Percentiles rank a stretch among this genome's conserved stretches.
Conservation (phyloP, 257 asterid species). For the Nicotiana knightiana region DNA sequence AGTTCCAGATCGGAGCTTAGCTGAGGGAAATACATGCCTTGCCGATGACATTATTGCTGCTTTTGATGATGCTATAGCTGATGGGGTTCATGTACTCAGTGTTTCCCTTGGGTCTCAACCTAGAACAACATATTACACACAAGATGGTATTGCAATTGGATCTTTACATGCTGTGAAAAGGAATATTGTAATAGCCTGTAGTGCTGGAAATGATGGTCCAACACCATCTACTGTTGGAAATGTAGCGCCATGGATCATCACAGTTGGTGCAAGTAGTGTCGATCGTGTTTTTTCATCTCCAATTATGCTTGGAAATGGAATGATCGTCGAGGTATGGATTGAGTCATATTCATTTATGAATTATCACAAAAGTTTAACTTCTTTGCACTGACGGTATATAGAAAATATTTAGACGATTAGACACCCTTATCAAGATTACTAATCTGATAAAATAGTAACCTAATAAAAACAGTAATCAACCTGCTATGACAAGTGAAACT, state of each 20-base stretch:
- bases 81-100: constrained; percentile 37
- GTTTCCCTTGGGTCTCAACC: constrained; percentile 23
- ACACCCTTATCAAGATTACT: background rate
- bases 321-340: constrained; percentile 16
- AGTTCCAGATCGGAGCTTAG: background rate
- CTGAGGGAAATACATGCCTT: constrained; percentile 19
- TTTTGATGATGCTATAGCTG: constrained; percentile 41
- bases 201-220: constrained; percentile 38
- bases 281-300: constrained; percentile 30
- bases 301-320: constrained; percentile 28
- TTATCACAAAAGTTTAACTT: background rate
- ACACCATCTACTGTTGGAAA: constrained; percentile 20
- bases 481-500: background rate
- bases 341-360: background rate
- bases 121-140: background rate
- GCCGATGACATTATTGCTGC: constrained; percentile 34
- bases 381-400: background rate
- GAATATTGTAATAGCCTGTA: constrained; percentile 31
- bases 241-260: constrained; percentile 39
- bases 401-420: background rate
- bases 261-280: constrained; percentile 37
- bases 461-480: background rate
- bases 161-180: constrained; percentile 26
- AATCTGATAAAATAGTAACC: background rate
- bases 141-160: constrained; percentile 25